Conservation (phyloP, 2,329 filamentous ascomycete species). For the Xylariaceae sp. region DNA sequence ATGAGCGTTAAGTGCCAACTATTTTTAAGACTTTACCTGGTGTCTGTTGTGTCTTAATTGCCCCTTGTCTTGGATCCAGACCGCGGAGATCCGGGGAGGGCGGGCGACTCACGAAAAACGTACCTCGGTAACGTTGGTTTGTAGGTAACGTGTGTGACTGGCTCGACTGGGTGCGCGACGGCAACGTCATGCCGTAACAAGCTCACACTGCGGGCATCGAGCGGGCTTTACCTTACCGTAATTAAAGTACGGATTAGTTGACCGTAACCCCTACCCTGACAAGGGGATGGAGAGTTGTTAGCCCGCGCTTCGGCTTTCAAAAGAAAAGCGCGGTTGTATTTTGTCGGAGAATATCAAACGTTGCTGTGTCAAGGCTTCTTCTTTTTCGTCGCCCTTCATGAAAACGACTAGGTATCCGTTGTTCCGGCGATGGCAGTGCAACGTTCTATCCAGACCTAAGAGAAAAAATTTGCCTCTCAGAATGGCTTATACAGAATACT, state of each 20-base stretch:
- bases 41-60: constrained; percentile 3
- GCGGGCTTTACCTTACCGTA: background rate
- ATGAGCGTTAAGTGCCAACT: background rate
- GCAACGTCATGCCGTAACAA: background rate
- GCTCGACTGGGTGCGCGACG: background rate
- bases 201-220: background rate
- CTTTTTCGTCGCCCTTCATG: no score
- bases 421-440: no score
- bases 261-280: no score
- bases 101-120: background rate
- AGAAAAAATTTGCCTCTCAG: no score
- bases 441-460: no score
- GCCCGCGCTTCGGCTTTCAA: background rate
- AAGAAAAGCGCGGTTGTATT: background rate
- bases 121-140: background rate
- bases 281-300: background rate
- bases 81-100: constrained; percentile 10
- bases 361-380: no score
- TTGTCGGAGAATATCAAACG: no score
- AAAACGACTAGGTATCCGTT: no score
- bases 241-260: background rate
- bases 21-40: constrained; percentile 5
- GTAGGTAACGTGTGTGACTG: background rate
- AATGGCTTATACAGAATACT: no score
- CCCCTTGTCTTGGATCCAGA: constrained; percentile 2